Percentiles rank a stretch among this genome's conserved stretches.
Conservation (phyloP, 2,329 filamentous ascomycete genomes). For the Fusarium luffae region DNA sequence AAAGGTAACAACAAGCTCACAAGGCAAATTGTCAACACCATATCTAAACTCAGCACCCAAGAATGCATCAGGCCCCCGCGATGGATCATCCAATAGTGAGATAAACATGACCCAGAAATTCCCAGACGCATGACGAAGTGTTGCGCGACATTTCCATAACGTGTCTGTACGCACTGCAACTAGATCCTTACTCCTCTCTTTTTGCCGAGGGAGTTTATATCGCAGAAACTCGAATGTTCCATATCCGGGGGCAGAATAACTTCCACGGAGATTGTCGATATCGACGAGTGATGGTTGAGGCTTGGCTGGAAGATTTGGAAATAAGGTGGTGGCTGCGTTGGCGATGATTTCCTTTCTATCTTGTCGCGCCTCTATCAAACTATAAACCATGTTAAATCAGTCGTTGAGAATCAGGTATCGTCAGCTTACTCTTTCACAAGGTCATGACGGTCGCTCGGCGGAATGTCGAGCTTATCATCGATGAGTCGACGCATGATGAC, state of each 20-base stretch:
- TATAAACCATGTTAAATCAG: not conserved
- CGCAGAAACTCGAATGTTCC: slow-evolving; percentile 36
- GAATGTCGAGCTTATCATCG: slow-evolving; percentile 46
- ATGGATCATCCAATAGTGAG: not conserved
- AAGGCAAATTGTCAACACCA: not conserved
- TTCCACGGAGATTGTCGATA: slow-evolving; percentile 47
- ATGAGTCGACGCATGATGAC: slow-evolving; percentile 46
- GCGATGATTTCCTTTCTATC: slow-evolving; percentile 6
- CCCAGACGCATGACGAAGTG: slow-evolving; percentile 45
- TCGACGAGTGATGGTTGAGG: not conserved
- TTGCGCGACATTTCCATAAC: slow-evolving; percentile 39
- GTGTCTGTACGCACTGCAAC: slow-evolving; percentile 40
- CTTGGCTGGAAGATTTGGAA: not conserved
- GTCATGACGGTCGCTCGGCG: slow-evolving; percentile 34
- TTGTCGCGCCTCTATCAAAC: slow-evolving; percentile 2
- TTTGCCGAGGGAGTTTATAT: not conserved
- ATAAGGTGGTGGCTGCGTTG: not conserved
- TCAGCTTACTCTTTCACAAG: slow-evolving; percentile 31
- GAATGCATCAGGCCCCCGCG: not conserved
- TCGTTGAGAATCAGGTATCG: too few species aligned
- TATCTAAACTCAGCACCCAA: not conserved
- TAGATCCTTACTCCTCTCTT: slow-evolving; percentile 32
- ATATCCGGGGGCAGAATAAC: slow-evolving; percentile 59
- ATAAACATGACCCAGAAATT: slow-evolving; percentile 44
- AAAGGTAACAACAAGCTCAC: not conserved